Evolutionary conservation across 192 early-diverging fungal species (phyloP).

Genomic region (Piromyces finnis): DNA sequence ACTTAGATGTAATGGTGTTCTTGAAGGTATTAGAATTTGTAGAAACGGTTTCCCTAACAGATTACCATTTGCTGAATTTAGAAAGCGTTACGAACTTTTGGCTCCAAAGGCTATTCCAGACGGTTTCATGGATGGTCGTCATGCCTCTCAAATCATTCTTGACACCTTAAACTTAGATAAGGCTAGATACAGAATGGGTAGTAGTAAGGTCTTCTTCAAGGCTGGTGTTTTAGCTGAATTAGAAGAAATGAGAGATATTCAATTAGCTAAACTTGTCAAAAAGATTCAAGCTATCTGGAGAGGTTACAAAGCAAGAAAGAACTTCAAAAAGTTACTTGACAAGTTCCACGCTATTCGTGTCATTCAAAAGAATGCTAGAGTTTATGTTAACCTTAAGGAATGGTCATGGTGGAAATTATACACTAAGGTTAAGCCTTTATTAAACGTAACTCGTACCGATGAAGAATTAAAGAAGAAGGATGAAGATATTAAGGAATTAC

Average conservation of each 20-base stretch:
- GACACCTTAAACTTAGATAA: slow-evolving; percentile 56
- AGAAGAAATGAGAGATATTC: slow-evolving; percentile 74
- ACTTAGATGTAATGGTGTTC: slow-evolving; percentile 87
- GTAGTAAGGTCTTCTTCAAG: slow-evolving; percentile 91
- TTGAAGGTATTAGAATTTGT: slow-evolving; percentile 93
- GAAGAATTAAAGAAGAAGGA: slow-evolving; percentile 45
- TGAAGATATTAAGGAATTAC: slow-evolving; percentile 48
- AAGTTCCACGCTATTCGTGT: slow-evolving; percentile 77
- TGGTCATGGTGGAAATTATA: slow-evolving; percentile 96
- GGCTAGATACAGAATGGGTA: slow-evolving; percentile 72
- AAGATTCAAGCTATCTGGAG: slow-evolving; percentile 76
- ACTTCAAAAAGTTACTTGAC: slow-evolving; percentile 41
- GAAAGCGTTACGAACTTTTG: slow-evolving; percentile 83
- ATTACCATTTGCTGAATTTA: slow-evolving; percentile 78
- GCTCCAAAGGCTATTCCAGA: slow-evolving; percentile 58
- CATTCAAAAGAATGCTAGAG: slow-evolving; percentile 84
- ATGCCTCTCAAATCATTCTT: slow-evolving; percentile 62
- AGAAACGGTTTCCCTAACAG: slow-evolving; percentile 90
- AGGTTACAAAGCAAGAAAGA: slow-evolving; percentile 58
- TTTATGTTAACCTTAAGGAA: slow-evolving; percentile 74
- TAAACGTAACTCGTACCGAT: slow-evolving; percentile 62
- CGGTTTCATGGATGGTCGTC: slow-evolving; percentile 78
- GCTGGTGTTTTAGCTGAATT: slow-evolving; percentile 85
- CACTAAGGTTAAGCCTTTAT: slow-evolving; percentile 73
- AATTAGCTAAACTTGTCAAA: slow-evolving; percentile 64